Evolutionary conservation across 257 asterid species (phyloP).

Genomic region (Linderniella brevidens): DNA sequence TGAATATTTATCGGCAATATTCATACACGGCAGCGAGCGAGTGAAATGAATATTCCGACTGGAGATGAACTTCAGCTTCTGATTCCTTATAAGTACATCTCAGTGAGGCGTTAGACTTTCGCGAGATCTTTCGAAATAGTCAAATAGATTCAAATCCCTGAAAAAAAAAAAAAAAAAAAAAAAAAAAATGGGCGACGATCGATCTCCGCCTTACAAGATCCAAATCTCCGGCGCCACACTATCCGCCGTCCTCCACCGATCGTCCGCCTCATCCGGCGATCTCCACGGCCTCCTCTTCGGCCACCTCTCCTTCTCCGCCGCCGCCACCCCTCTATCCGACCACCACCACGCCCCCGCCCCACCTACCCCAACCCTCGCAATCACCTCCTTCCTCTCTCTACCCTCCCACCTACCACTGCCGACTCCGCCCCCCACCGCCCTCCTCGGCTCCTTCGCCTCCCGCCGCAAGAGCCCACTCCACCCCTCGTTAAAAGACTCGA

Average conservation of each 20-base stretch:
- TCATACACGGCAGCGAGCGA: neutral
- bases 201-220: constrained; percentile 39
- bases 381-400: constrained; percentile 47
- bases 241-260: constrained; percentile 70
- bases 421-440: constrained; percentile 26
- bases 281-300: constrained; percentile 74
- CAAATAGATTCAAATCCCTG: no score
- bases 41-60: no score
- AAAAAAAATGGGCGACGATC: no score
- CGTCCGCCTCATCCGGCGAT: constrained; percentile 48
- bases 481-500: constrained; percentile 42
- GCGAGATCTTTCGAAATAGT: no score
- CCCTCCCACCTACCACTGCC: constrained; percentile 50
- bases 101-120: no score
- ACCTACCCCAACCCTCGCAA: constrained; percentile 18
- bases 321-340: constrained; percentile 41
- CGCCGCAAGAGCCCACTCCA: constrained; percentile 53
- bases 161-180: no score
- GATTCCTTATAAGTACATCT: no score
- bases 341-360: constrained; percentile 38
- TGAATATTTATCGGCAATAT: neutral
- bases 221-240: constrained; percentile 59
- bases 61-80: no score
- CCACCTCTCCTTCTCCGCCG: constrained; percentile 35
- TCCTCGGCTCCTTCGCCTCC: constrained; percentile 35